Conservation (phyloP, 2,329 filamentous ascomycete species). For the Colletotrichum limetticola region DNA sequence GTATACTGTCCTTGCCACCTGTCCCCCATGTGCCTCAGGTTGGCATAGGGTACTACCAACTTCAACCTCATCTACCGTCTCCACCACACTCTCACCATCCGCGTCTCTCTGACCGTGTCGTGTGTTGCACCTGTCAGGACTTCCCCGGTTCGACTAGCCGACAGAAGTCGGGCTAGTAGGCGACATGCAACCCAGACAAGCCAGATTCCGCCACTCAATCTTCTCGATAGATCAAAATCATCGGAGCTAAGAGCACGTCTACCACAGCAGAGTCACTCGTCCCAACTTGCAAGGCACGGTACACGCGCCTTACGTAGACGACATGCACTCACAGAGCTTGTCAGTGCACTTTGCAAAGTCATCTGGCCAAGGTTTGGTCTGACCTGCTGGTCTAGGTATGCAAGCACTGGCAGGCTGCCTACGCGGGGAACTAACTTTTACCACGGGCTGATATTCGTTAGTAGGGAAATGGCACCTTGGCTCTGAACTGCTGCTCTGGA, state of each 20-base stretch:
- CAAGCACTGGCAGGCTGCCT: not conserved
- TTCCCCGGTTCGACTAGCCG: constrained; percentile 8
- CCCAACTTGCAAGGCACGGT: not conserved
- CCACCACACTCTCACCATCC: constrained; percentile 20
- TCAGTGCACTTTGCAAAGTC: not conserved
- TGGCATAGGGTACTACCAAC: not conserved
- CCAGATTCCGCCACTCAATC: not conserved
- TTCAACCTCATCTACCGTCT: not conserved
- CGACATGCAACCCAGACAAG: not conserved
- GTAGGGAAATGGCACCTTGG: not conserved
- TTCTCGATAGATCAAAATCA: not conserved
- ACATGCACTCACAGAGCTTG: constrained; percentile 17
- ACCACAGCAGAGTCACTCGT: not conserved
- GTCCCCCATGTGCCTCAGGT: not conserved
- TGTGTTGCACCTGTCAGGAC: constrained; percentile 12
- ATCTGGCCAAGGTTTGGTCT: constrained; percentile 10
- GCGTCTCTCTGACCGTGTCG: constrained; percentile 7
- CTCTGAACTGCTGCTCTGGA: constrained; percentile 1
- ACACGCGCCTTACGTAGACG: constrained; percentile 5
- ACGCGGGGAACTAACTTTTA: not conserved
- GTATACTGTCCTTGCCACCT: not conserved
- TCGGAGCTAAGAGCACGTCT: not conserved
- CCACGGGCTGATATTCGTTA: not conserved
- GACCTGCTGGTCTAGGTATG: not conserved
- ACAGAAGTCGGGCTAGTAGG: not conserved